Evolutionary conservation across 2,329 filamentous ascomycete genomes (phyloP).

Genomic region (Ophidiomyces ophidiicola): DNA sequence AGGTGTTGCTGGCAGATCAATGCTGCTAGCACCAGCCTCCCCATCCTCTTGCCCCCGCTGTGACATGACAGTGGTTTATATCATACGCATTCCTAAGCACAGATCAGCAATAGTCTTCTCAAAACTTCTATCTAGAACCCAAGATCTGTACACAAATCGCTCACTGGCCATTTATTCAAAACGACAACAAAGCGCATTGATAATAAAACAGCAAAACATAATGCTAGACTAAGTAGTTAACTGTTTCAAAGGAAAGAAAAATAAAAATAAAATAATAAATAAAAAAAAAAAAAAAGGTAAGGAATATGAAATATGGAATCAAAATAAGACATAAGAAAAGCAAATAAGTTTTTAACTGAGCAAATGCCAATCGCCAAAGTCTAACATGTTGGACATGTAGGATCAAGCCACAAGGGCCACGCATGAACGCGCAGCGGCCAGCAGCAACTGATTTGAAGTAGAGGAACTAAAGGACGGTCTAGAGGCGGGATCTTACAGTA

Average conservation of each 20-base stretch:
- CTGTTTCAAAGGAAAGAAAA: not conserved
- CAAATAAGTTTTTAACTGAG: too few species aligned
- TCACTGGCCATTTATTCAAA: not conserved
- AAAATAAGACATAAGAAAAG: too few species aligned
- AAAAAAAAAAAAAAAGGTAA: not conserved
- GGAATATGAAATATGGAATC: too few species aligned
- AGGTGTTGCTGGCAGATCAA: slow-evolving; percentile 7
- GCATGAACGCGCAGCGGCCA: not conserved
- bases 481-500: not conserved
- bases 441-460: not conserved
- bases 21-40: slow-evolving; percentile 3
- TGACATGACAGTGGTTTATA: slow-evolving; percentile 6
- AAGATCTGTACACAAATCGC: not conserved
- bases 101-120: slow-evolving; percentile 6
- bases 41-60: slow-evolving; percentile 4
- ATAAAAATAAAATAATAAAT: not conserved
- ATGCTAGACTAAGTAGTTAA: not conserved
- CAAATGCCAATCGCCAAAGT: too few species aligned
- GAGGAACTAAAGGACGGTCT: too few species aligned
- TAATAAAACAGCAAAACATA: not conserved
- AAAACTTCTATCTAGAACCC: too few species aligned
- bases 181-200: not conserved
- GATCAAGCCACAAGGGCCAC: too few species aligned
- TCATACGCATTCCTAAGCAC: not conserved
- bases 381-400: too few species aligned